Conservation (phyloP, 805 yeast genomes). For the Saccharomycopsis capsularis region DNA sequence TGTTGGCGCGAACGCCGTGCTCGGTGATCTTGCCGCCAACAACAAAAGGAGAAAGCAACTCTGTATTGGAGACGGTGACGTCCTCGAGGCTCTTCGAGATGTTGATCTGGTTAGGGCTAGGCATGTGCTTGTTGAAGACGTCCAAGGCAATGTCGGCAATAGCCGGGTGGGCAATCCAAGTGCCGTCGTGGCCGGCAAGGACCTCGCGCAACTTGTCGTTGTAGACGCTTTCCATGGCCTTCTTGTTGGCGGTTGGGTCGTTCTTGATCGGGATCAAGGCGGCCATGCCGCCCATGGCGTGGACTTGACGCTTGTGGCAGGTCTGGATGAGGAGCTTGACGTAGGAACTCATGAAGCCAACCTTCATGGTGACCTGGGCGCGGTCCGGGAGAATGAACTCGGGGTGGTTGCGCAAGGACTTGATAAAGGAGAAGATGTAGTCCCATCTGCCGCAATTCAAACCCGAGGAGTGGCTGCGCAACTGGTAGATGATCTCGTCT, state of each 20-base stretch:
- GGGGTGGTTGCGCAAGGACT: conserved; percentile 54
- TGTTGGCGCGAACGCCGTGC: conserved; percentile 56
- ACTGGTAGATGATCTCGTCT: conserved; percentile 72
- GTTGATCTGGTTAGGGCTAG: conserved; percentile 65
- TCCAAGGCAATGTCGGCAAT: conserved; percentile 57
- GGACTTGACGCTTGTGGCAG: conserved; percentile 65
- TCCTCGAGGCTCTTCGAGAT: conserved; percentile 32
- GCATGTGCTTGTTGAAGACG: conserved; percentile 70
- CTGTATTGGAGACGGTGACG: conserved; percentile 47
- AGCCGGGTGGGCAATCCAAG: conserved; percentile 76
- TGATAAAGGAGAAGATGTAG: conserved; percentile 64
- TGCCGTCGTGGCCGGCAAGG: conserved; percentile 63
- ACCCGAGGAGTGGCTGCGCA: conserved; percentile 64
- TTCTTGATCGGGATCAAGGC: conserved; percentile 70
- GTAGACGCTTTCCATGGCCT: conserved; percentile 61
- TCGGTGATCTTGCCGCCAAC: conserved; percentile 57
- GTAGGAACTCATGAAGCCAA: conserved; percentile 63
- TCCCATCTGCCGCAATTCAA: conserved; percentile 77
- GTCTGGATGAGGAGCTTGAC: conserved; percentile 60
- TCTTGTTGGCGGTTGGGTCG: conserved; percentile 51
- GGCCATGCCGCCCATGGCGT: conserved; percentile 77
- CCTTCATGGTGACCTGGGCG: conserved; percentile 59
- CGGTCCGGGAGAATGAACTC: conserved; percentile 64
- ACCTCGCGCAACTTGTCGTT: conserved; percentile 65
- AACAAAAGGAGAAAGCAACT: conserved; percentile 53